These are phyloP conservation scores for Ceratocystis cacaofunesta DNA, from an alignment of 2,329 filamentous ascomycete species.

Conservation along the genomic window DNA sequence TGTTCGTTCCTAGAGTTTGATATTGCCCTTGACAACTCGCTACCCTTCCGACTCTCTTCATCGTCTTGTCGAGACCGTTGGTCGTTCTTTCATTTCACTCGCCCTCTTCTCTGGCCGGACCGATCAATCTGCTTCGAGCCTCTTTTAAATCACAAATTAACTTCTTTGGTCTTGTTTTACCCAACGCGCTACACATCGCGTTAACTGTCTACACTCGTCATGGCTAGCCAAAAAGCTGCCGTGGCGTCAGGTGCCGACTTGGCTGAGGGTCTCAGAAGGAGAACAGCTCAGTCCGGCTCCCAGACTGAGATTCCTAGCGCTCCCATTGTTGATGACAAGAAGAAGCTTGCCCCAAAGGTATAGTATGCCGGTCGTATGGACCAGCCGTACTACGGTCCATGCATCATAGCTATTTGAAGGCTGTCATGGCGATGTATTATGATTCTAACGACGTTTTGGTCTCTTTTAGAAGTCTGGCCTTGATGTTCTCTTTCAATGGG, in stretches of 20 bases:
- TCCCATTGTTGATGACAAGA: conserved; percentile 38
- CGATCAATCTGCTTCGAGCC: neutral
- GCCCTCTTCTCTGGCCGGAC: neutral
- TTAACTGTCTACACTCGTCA: conserved; percentile 21
- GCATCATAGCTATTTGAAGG: neutral
- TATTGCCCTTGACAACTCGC: conserved; percentile 18
- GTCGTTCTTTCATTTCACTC: neutral
- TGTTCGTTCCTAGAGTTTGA: conserved; percentile 16
- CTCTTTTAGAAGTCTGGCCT: conserved; percentile 38
- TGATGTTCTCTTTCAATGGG: conserved; percentile 47
- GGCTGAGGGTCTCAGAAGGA: conserved; percentile 41
- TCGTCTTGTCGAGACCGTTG: neutral
- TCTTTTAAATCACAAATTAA: neutral
- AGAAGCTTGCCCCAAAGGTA: conserved; percentile 44
- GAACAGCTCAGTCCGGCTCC: conserved; percentile 27
- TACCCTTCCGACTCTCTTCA: conserved; percentile 12
- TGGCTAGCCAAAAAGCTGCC: conserved; percentile 41
- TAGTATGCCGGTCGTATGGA: neutral
- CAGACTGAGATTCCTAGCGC: conserved; percentile 19
- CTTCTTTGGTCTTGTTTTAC: neutral
- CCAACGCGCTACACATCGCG: neutral
- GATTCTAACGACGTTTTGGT: conserved; percentile 1
- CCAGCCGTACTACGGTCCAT: neutral
- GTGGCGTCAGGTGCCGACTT: conserved; percentile 46
- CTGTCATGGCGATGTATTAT: neutral